Evolutionary conservation across 139 green algal species (phyloP).

Genomic region (Volvox africanus): DNA sequence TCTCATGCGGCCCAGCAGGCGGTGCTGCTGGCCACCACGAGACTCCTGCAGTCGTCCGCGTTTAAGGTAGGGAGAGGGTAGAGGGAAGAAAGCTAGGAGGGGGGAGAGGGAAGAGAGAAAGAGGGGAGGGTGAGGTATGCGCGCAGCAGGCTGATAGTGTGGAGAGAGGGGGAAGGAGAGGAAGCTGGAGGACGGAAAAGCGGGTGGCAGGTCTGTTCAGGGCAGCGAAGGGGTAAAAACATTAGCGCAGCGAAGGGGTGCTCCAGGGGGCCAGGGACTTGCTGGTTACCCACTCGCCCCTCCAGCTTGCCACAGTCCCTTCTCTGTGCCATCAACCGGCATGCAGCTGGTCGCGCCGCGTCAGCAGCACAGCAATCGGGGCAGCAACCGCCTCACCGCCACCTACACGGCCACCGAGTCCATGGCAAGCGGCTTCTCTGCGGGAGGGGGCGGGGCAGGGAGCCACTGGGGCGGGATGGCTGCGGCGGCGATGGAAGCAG

Average conservation of each 20-base stretch:
- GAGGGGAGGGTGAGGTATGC: too few species aligned
- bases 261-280: too few species aligned
- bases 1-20: neutral
- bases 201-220: too few species aligned
- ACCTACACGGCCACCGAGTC: slow-evolving; percentile 39
- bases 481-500: neutral
- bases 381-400: slow-evolving; percentile 45
- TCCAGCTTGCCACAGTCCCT: too few species aligned
- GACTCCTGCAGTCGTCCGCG: slow-evolving; percentile 7
- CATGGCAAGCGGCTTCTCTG: slow-evolving; percentile 31
- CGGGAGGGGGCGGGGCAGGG: neutral
- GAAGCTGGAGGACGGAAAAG: too few species aligned
- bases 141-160: too few species aligned
- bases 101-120: too few species aligned
- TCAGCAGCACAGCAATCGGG: slow-evolving; percentile 43
- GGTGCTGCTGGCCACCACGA: slow-evolving; percentile 18
- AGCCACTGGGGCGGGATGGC: neutral
- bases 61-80: slow-evolving; percentile 28
- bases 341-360: slow-evolving; percentile 18
- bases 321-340: neutral
- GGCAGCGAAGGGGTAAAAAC: too few species aligned
- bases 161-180: too few species aligned
- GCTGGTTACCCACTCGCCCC: too few species aligned
- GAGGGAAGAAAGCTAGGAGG: too few species aligned
- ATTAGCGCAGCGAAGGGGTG: too few species aligned